Conservation (phyloP, 306 rosid genomes). For the Cicer cuneatum region DNA sequence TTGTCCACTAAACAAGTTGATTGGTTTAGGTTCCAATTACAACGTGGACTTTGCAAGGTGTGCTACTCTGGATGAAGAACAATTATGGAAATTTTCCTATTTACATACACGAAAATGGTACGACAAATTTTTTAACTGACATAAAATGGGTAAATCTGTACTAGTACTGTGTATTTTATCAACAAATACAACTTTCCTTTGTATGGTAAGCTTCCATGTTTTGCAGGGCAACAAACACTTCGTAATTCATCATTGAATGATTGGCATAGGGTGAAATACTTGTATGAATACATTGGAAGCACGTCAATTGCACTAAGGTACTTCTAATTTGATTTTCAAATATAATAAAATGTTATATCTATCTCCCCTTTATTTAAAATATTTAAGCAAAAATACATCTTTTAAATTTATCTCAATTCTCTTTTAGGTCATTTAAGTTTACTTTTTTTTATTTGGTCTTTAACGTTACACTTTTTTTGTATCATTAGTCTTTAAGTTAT, state of each 20-base stretch:
- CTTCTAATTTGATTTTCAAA: constrained; percentile 6
- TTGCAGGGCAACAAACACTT: constrained; percentile 57
- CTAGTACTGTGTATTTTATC: neutral
- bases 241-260: constrained; percentile 67
- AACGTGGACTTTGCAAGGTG: constrained; percentile 43
- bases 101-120: constrained; percentile 69
- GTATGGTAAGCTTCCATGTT: neutral
- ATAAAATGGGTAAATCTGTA: too few species aligned
- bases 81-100: constrained; percentile 51
- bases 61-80: constrained; percentile 49
- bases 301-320: constrained; percentile 63
- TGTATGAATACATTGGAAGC: constrained; percentile 53
- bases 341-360: neutral
- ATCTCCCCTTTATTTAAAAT: neutral
- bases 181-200: neutral
- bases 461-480: too few species aligned
- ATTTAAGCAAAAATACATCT: too few species aligned
- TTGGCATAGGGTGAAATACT: constrained; percentile 55
- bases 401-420: too few species aligned
- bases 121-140: neutral
- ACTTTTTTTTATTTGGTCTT: too few species aligned
- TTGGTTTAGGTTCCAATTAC: constrained; percentile 50
- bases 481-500: too few species aligned
- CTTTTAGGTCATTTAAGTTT: too few species aligned
- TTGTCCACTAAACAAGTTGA: constrained; percentile 10